Evolutionary conservation across 768 basidiomycete species (phyloP).

Genomic region (Podaxis carcinomalis): DNA sequence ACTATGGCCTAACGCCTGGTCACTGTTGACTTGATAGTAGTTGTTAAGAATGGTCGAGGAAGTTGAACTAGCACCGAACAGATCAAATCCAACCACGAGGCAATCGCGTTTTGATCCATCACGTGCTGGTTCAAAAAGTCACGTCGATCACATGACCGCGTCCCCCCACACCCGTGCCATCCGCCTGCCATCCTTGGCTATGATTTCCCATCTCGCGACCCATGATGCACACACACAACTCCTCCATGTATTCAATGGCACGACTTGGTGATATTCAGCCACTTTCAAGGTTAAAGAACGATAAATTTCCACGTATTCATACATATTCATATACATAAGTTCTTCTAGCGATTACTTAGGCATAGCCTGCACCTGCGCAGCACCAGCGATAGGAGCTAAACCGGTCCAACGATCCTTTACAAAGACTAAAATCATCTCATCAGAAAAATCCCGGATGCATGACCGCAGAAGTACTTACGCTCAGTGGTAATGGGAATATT

Average conservation of each 20-base stretch:
- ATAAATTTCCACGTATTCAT: not conserved
- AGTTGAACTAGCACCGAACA: not conserved
- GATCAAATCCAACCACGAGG: slow-evolving; percentile 10
- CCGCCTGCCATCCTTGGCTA: not conserved
- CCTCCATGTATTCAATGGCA: not conserved
- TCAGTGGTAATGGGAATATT: slow-evolving; percentile 26
- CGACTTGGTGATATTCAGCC: not conserved
- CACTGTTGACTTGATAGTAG: not conserved
- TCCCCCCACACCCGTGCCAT: not conserved
- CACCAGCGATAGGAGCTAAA: slow-evolving; percentile 18
- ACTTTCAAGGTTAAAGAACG: not conserved
- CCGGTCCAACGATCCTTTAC: slow-evolving; percentile 31
- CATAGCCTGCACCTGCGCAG: slow-evolving; percentile 21
- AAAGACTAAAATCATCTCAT: slow-evolving; percentile 21
- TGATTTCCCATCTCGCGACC: too few relatives aligned
- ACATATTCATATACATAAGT: not conserved
- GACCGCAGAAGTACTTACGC: slow-evolving; percentile 18
- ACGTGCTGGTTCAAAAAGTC: slow-evolving; percentile 11
- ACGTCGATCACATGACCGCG: slow-evolving; percentile 7
- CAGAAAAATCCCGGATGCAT: not conserved
- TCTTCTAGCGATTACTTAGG: not conserved
- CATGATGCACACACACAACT: not conserved
- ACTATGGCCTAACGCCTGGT: slow-evolving; percentile 13
- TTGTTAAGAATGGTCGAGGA: not conserved
- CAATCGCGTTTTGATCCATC: slow-evolving; percentile 11